Percentiles rank a stretch among this genome's conserved stretches.
Evolutionary conservation across 2,329 filamentous ascomycete species (phyloP).

Genomic region (Penicillium sp.): DNA sequence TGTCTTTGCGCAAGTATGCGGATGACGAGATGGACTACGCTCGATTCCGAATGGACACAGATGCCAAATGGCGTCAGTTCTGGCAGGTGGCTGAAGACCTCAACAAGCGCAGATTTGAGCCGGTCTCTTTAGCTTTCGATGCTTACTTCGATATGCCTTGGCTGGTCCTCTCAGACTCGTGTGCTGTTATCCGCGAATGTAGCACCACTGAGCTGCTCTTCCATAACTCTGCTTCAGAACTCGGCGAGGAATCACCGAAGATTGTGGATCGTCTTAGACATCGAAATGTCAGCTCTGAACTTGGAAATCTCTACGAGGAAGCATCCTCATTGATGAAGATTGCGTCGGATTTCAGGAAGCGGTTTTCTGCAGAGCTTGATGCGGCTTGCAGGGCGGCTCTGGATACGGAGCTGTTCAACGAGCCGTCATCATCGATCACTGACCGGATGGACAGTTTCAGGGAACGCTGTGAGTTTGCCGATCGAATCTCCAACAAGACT

Average conservation of each 20-base stretch:
- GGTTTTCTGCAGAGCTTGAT: constrained; percentile 70
- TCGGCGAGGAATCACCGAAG: constrained; percentile 43
- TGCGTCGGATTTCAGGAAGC: constrained; percentile 70
- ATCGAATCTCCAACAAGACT: constrained; percentile 81
- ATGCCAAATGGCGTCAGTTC: constrained; percentile 87
- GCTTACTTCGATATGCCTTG: constrained; percentile 72
- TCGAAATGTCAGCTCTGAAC: constrained; percentile 47
- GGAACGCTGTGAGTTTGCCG: constrained; percentile 75
- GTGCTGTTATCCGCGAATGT: constrained; percentile 79
- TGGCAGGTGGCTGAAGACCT: constrained; percentile 84
- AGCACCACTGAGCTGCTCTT: constrained; percentile 75
- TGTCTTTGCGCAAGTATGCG: constrained; percentile 64
- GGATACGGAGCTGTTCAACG: constrained; percentile 73
- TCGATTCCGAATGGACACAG: constrained; percentile 72
- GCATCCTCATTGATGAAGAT: constrained; percentile 69
- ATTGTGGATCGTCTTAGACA: constrained; percentile 49
- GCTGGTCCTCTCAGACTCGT: constrained; percentile 80
- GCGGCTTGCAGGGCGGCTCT: constrained; percentile 71
- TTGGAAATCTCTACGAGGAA: constrained; percentile 59
- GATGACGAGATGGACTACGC: constrained; percentile 74
- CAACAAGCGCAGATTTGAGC: constrained; percentile 82
- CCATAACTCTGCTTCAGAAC: constrained; percentile 63
- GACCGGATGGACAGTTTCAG: constrained; percentile 80
- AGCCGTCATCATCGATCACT: constrained; percentile 69
- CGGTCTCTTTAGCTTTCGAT: constrained; percentile 78